These are phyloP conservation scores for Aspergillus transmontanensis DNA, from an alignment of 2,329 filamentous ascomycete genomes.

Conservation along the genomic window DNA sequence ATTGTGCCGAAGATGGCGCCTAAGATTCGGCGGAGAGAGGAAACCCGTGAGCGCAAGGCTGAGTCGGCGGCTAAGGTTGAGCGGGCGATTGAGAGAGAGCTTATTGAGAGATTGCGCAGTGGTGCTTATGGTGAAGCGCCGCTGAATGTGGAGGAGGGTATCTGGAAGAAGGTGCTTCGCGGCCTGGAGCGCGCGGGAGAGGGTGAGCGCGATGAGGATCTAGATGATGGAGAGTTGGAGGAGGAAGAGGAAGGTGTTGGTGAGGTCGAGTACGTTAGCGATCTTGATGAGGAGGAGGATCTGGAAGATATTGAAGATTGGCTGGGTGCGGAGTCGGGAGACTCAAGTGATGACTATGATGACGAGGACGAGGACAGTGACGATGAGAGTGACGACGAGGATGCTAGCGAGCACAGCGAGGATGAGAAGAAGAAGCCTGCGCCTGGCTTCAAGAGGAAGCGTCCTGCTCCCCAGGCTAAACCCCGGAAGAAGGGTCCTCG, in stretches of 20 bases:
- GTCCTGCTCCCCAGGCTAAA: conserved; percentile 54
- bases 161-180: conserved; percentile 96
- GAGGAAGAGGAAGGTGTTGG: conserved; percentile 72
- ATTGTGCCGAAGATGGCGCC: conserved; percentile 87
- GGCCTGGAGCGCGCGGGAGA: conserved; percentile 87
- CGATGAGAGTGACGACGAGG: conserved; percentile 49
- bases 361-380: conserved; percentile 54
- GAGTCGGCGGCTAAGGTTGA: conserved; percentile 90
- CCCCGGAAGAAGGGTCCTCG: conserved; percentile 64
- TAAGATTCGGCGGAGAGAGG: conserved; percentile 79
- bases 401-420: conserved; percentile 36
- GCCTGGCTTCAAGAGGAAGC: conserved; percentile 60
- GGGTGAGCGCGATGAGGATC: conserved; percentile 78
- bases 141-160: conserved; percentile 88
- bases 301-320: conserved; percentile 97
- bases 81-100: conserved; percentile 89
- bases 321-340: conserved; percentile 71
- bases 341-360: conserved; percentile 49
- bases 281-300: conserved; percentile 78
- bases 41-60: conserved; percentile 74
- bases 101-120: conserved; percentile 86
- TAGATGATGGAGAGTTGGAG: conserved; percentile 83
- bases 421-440: conserved; percentile 50
- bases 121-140: conserved; percentile 94
- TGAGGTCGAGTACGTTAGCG: conserved; percentile 89